Percentiles rank a stretch among this genome's conserved stretches.
Evolutionary conservation across 345 rosid species (phyloP).

Genomic region (Punica granatum): DNA sequence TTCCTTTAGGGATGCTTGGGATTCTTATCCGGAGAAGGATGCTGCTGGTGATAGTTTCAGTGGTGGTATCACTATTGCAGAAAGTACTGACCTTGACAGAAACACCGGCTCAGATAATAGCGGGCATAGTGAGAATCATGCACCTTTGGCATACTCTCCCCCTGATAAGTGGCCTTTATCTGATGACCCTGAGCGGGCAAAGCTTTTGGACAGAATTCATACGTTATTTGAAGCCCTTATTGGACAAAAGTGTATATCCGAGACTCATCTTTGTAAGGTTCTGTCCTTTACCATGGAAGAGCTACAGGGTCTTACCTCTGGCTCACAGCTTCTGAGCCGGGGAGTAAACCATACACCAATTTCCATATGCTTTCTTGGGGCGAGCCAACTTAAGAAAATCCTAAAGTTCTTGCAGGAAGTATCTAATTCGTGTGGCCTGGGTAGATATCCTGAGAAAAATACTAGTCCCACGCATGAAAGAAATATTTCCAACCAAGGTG

Average conservation of each 20-base stretch:
- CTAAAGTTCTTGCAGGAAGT: constrained; percentile 84
- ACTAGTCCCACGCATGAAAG: constrained; percentile 32
- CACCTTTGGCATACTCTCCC: constrained; percentile 24
- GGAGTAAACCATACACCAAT: constrained; percentile 59
- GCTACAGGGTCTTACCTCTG: constrained; percentile 58
- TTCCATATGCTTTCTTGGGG: constrained; percentile 83
- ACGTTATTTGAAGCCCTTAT: constrained; percentile 60
- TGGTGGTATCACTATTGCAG: constrained; percentile 15
- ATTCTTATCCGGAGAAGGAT: constrained; percentile 62
- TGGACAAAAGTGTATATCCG: constrained; percentile 67
- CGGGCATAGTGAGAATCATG: constrained; percentile 34
- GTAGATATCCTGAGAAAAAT: constrained; percentile 57
- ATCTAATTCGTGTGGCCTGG: constrained; percentile 66
- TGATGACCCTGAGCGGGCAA: constrained; percentile 65
- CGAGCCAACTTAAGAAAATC: constrained; percentile 65
- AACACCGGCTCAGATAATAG: constrained; percentile 19
- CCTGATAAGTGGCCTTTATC: constrained; percentile 62
- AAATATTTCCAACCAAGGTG: constrained; percentile 21
- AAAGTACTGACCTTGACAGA: constrained; percentile 26
- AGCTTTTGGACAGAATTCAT: constrained; percentile 72
- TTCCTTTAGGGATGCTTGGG: constrained; percentile 79
- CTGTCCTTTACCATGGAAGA: constrained; percentile 66
- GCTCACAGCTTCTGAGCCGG: constrained; percentile 51
- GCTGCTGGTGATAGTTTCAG: constrained; percentile 32
- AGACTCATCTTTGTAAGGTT: constrained; percentile 73